phyloP scores from a whole-genome alignment of 768 basidiomycete genomes.

The Mycena filopes region DNA sequence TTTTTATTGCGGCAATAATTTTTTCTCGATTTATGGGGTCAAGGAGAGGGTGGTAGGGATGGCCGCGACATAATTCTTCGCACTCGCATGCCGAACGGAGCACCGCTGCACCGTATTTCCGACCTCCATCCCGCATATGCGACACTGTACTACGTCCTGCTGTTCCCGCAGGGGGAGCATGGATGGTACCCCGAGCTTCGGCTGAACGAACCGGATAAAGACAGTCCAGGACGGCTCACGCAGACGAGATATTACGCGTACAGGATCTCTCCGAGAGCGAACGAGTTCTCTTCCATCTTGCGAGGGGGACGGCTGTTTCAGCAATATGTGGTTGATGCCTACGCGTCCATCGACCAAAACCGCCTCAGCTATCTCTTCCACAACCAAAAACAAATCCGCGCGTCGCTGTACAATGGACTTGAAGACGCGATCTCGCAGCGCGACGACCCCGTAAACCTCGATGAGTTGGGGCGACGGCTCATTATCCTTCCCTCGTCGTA shows the following conservation, averaged over 20 bases:
- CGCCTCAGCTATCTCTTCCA: constrained; percentile 41
- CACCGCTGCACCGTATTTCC: constrained; percentile 37
- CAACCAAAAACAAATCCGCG: constrained; percentile 44
- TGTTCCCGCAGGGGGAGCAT: constrained; percentile 45
- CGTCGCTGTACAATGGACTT: constrained; percentile 45
- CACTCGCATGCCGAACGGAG: constrained; percentile 8
- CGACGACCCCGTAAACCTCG: constrained; percentile 34
- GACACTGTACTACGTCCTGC: constrained; percentile 47
- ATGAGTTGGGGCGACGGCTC: constrained; percentile 35
- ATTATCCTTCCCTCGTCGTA: constrained; percentile 39
- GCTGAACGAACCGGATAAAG: not conserved
- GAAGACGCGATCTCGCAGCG: constrained; percentile 35
- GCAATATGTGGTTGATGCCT: constrained; percentile 51
- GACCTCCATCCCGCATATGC: constrained; percentile 43
- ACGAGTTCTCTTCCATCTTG: constrained; percentile 43
- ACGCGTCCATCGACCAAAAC: constrained; percentile 46
- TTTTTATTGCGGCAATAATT: no score
- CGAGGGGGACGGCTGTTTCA: constrained; percentile 49
- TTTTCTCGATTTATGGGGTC: no score
- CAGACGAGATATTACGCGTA: constrained; percentile 5
- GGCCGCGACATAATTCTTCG: constrained; percentile 44
- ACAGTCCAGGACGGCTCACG: constrained; percentile 8
- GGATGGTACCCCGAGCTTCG: constrained; percentile 44
- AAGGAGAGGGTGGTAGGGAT: constrained; percentile 26
- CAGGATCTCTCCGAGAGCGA: not conserved